A percentile compares a stretch with the other conserved stretches of the same genome.
Evolutionary conservation across 805 yeast genomes (phyloP).

Genomic region (Sugiyamaella boreocaroliniensis): DNA sequence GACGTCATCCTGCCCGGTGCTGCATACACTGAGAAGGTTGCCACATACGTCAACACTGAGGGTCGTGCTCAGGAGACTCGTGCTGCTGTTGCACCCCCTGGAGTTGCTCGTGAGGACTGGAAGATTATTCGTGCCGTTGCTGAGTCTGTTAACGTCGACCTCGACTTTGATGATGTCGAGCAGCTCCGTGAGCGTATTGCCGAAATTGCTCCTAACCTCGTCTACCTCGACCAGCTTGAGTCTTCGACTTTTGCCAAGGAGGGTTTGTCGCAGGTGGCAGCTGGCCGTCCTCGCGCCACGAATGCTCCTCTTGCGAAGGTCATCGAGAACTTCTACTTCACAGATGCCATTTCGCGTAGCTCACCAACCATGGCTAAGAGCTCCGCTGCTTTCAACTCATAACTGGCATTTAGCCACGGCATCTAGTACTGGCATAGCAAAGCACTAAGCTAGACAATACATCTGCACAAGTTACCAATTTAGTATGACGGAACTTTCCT

Average conservation of each 20-base stretch:
- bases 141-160: slow-evolving; percentile 62
- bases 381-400: slow-evolving; percentile 41
- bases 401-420: neutral
- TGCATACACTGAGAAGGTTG: slow-evolving; percentile 82
- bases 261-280: slow-evolving; percentile 39
- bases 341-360: slow-evolving; percentile 79
- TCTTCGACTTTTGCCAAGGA: slow-evolving; percentile 53
- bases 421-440: neutral
- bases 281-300: slow-evolving; percentile 38
- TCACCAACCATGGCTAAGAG: slow-evolving; percentile 90
- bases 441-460: neutral
- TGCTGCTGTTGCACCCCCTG: slow-evolving; percentile 84
- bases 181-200: slow-evolving; percentile 63
- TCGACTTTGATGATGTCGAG: slow-evolving; percentile 70
- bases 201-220: slow-evolving; percentile 74
- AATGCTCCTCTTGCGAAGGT: slow-evolving; percentile 58
- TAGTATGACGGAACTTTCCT: too few species aligned
- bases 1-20: slow-evolving; percentile 83
- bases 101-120: slow-evolving; percentile 90
- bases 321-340: slow-evolving; percentile 77
- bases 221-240: slow-evolving; percentile 69
- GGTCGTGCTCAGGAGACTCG: slow-evolving; percentile 81
- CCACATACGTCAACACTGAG: slow-evolving; percentile 82
- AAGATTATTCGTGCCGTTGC: slow-evolving; percentile 75
- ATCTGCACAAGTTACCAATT: neutral